These are phyloP conservation scores for Scheffersomyces spartinae DNA, from an alignment of 805 yeast genomes.

Conservation along the genomic window DNA sequence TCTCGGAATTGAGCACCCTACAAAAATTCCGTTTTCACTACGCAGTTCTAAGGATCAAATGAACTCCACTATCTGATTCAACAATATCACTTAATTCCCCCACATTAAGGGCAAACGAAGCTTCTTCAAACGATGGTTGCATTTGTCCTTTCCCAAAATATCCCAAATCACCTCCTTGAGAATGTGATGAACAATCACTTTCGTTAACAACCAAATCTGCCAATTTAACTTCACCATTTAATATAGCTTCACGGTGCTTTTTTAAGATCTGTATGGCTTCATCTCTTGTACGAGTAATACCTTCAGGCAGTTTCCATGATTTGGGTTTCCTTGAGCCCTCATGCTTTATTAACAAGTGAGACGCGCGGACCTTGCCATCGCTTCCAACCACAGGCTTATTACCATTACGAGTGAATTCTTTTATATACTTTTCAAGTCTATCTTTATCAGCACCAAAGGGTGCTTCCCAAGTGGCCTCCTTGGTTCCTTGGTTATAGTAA, in stretches of 20 bases:
- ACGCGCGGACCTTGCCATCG: conserved; percentile 58
- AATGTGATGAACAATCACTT: conserved; percentile 81
- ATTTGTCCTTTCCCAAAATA: conserved; percentile 80
- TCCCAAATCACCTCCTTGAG: conserved; percentile 88
- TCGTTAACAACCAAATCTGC: conserved; percentile 69
- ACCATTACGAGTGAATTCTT: conserved; percentile 18
- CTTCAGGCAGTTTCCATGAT: conserved; percentile 70
- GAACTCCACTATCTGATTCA: conserved; percentile 87
- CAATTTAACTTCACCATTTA: conserved; percentile 54
- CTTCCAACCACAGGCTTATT: conserved; percentile 34
- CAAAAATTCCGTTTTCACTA: no score
- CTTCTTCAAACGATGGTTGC: conserved; percentile 92
- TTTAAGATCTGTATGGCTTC: conserved; percentile 64
- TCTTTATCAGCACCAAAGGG: conserved; percentile 72
- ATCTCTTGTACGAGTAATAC: conserved; percentile 69
- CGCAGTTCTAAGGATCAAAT: conserved; percentile 76
- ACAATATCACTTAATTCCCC: conserved; percentile 78
- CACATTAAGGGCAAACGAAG: conserved; percentile 67
- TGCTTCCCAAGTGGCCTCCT: conserved; percentile 81
- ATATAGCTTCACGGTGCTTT: conserved; percentile 44
- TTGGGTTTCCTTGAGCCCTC: conserved; percentile 77
- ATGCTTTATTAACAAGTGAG: conserved; percentile 80
- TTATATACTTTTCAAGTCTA: conserved; percentile 45
- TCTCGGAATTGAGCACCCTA: no score
- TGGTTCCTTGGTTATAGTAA: conserved; percentile 57